Evolutionary conservation across 768 basidiomycete genomes (phyloP), one percentile per base, ranked within the genome.

Genomic region (Boletus pseudopeckii): DNA sequence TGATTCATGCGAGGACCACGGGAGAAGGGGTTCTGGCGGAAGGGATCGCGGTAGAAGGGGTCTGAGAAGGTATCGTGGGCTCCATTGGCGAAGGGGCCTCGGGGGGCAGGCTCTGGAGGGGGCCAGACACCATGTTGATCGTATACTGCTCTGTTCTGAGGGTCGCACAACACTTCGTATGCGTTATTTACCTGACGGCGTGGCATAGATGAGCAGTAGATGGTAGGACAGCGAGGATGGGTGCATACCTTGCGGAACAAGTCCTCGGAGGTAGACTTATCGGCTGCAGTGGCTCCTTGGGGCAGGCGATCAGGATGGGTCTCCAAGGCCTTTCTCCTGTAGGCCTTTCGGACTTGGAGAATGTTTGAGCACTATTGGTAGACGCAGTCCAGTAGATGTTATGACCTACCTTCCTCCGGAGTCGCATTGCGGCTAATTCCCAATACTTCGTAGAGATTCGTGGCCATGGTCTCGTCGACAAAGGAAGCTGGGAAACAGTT

Each of bases 251-350:
- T 66, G 50, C 77, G 72, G 53, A 80, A 80, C 50, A 79, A 70
- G 50, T 90, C 89, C 62, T 84, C 86, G 6, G 86, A 79, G 0
- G 62, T 55, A 8, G 75, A 64, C 64, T 84, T 90, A n/a, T 89
- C 78, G 8, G 75, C 78, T 13, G 75, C 59, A 26, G 83, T 80
- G n/a, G 78, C 75, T 15, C 76, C 75, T 38, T 73, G 80, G 5
- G 80, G 77, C 2, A 88, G 74, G 41, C 89, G 76, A 63, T 91
- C 89, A 6, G 89, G 89, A 65, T 91, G 89, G 3, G 87, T 91
- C 52, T 82, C 74, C 26, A 91, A 64, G 3, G 89, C 89, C 63
- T 73, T 79, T 70, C 76, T 82, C 68, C 80, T 84, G 76, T 91
- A 91, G n/a, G 89, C 89, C 61, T 80, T 88, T 56, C 86, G 81